Evolutionary conservation across 768 basidiomycete species (phyloP), one percentile per base, ranked within the genome.

Genomic region (Boletus tomentosulus): DNA sequence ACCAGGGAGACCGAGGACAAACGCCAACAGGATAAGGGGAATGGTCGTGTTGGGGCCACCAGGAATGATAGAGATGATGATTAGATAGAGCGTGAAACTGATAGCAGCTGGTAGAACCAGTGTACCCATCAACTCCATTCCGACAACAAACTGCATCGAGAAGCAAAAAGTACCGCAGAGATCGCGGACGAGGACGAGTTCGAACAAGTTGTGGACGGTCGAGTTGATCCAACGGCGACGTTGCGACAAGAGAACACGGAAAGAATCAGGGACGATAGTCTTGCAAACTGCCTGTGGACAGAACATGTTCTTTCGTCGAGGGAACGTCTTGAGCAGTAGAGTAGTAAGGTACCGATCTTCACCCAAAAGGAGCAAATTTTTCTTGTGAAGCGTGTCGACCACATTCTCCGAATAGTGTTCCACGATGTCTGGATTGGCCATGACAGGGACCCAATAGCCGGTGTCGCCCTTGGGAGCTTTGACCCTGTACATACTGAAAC

Each of bases 91-190:
- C 1, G 97, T 98, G 79, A 99, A 98, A 37, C 91, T 83, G 74
- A 98, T 98, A 57, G 97, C 96, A 38, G 95, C 97, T 22, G 97
- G 97, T 24, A 98, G 78, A 28, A 98, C 96, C 57, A 99, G 80
- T 3, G 97, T 98, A 67, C 96, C 96, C 56, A 90, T 85, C 58
- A 99, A 78, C 68, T 99, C 97, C 95, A 99, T 99, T 68, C 89
- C 94, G 34, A 96, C 92, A 61, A 98, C 93, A 66, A 98, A 98
- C 76, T 97, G 95, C 96, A 98, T 98, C 11, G 92, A 95, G 83
- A 99, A 98, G 77, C 97, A 99, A 86, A 98, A 99, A 3, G 95
- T 98, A 45, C 97, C 97, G 62, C 96, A 99, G n/a, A 98, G 83
- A 71, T 99, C 97, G 24, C 95, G 85, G 25, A 99, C 96, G 47